Base-by-base conservation (phyloP, 2,329 filamentous ascomycete species). In the Fusarium sp. region DNA sequence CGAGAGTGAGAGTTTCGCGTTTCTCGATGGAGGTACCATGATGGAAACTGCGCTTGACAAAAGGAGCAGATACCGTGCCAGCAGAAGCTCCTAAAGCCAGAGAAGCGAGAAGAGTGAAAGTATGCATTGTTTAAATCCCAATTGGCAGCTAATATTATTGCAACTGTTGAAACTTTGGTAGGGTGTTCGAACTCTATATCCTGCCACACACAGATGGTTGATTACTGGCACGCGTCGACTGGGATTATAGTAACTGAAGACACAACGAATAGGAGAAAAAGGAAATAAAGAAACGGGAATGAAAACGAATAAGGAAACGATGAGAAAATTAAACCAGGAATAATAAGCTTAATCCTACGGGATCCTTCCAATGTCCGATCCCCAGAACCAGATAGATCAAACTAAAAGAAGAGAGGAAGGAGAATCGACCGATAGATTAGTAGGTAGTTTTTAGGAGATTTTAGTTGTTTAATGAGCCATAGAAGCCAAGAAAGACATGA, bases 1-100 rank as follows among this genome's bases (percentile, higher is more conserved):
- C 77, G 36, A 87, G 74, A 36, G 61, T 60, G n/a, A 79, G 42
- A 23, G 71, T 70, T 38, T 76, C 74, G 45, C 75, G 71, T 45
- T 70, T 73, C 50, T 69, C 40, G 49, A 77, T 66, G n/a, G 62
- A 38, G 50, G 64, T 30, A 12, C 40, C 26, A 20, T 50, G 44
- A 28, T 62, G 57, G 34, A 67, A 53, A 18, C 60, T 65, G 20
- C 51, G 54, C 50, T 65, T 74, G 11, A 57, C 41, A 45, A 76
- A 56, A 16, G 55, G 56, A n/a, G 74, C 71, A 40, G 65, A 66
- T 40, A 76, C 54, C 41, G 68, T 72, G 51, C 74, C 74, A 41
- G 74, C 74, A 36, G 72, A 71, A 26, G 59, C 72, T 34, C 69
- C 57, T 41, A 63, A 59, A 42, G 65, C 63, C 45, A 72, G 56